These are phyloP conservation scores for Pestalotiopsis sp. DNA, from an alignment of 2,329 filamentous ascomycete species.

Conservation along the genomic window DNA sequence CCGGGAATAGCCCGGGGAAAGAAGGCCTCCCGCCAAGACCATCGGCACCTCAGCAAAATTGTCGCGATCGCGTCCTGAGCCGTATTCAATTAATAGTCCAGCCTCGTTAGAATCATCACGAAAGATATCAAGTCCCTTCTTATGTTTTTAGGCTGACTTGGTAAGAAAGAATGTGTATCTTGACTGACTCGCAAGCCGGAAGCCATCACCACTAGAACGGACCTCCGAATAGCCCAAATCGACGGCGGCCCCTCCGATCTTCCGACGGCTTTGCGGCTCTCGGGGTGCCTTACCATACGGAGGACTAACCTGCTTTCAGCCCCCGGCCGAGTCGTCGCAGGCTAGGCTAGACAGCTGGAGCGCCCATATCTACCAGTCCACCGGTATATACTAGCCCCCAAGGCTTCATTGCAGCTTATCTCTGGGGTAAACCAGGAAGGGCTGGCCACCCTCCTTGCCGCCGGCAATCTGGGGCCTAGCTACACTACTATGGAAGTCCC, in stretches of 20 bases:
- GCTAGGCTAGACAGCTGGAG: neutral
- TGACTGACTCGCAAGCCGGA: neutral
- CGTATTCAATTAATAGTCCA: neutral
- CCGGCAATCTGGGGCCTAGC: neutral
- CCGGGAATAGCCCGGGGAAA: neutral
- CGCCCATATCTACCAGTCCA: neutral
- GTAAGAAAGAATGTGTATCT: neutral
- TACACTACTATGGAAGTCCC: neutral
- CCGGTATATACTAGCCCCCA: neutral
- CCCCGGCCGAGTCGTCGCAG: neutral
- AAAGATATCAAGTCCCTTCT: neutral
- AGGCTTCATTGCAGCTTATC: neutral
- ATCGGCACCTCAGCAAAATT: neutral
- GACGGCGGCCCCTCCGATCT: neutral
- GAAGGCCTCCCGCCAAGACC: neutral
- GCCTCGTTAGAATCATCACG: neutral
- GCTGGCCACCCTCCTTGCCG: neutral
- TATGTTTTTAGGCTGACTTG: neutral
- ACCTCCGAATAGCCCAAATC: neutral
- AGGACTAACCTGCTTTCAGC: neutral
- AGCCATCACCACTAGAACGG: neutral
- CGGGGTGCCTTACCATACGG: neutral
- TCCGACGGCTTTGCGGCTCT: conserved; percentile 10
- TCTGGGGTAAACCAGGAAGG: neutral
- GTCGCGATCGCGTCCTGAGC: neutral